phyloP scores from a whole-genome alignment of 1,284 basidiomycete species.

The Austroboletus sp. region DNA sequence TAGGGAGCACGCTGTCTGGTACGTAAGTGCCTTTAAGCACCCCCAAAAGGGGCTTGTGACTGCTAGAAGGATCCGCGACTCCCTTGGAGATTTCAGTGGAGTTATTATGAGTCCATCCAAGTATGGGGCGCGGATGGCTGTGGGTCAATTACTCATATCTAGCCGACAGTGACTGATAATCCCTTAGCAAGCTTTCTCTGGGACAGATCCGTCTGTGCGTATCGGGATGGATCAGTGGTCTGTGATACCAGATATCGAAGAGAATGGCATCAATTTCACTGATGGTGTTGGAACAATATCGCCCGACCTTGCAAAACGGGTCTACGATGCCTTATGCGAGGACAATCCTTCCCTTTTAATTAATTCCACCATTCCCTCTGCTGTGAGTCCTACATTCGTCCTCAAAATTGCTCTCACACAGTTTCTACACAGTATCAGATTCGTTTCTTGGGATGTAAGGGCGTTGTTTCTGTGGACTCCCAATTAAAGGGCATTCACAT shows the following conservation, averaged over 20 bases:
- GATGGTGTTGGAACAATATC: conserved; percentile 78
- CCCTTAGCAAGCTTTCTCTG: conserved; percentile 65
- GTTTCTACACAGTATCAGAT: conserved; percentile 55
- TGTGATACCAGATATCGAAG: conserved; percentile 48
- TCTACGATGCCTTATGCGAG: conserved; percentile 51
- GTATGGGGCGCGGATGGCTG: conserved; percentile 69
- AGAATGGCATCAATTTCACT: conserved; percentile 49
- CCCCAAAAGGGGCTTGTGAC: conserved; percentile 39
- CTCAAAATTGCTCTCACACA: not conserved
- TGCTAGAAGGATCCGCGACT: conserved; percentile 50
- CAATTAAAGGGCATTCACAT: conserved; percentile 48
- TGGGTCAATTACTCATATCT: conserved; percentile 9
- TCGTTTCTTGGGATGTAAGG: conserved; percentile 71
- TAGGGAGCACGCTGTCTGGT: conserved; percentile 72
- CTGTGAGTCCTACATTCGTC: conserved; percentile 38
- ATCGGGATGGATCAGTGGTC: conserved; percentile 56
- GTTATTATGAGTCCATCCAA: conserved; percentile 62
- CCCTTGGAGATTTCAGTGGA: conserved; percentile 57
- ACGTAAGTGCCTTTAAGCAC: conserved; percentile 55
- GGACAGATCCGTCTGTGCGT: conserved; percentile 63
- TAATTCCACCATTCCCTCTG: conserved; percentile 46
- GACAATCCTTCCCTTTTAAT: conserved; percentile 35
- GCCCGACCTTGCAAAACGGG: conserved; percentile 44
- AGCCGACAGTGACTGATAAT: conserved; percentile 8
- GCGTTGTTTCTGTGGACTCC: conserved; percentile 61